Percentiles rank a stretch among this genome's conserved stretches.
These are phyloP conservation scores for Nemania bipapillata DNA, from an alignment of 2,329 filamentous ascomycete genomes.

Conservation along the genomic window DNA sequence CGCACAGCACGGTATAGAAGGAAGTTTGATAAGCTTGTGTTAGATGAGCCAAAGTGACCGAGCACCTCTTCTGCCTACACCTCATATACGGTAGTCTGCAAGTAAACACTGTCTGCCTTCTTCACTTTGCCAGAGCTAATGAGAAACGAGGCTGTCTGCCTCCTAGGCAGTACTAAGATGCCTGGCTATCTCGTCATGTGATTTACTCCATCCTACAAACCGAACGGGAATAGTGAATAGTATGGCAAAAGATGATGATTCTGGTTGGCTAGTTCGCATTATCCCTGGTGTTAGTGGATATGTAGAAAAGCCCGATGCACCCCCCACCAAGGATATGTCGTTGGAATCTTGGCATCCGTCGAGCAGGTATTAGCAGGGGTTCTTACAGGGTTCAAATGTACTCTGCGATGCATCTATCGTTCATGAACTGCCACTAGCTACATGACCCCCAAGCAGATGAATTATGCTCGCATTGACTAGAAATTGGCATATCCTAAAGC, in stretches of 20 bases:
- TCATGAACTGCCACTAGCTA: background rate
- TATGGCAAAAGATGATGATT: background rate
- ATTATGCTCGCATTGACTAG: background rate
- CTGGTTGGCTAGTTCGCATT: conserved; percentile 13
- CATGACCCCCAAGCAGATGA: background rate
- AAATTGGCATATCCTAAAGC: background rate
- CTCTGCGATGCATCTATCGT: background rate
- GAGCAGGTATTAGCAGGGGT: background rate
- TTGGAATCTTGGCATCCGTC: conserved; percentile 5
- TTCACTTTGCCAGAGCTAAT: background rate
- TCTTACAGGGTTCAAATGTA: background rate
- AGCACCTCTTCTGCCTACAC: background rate
- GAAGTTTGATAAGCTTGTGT: background rate
- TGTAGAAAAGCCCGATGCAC: conserved; percentile 16
- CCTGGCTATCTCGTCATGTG: conserved; percentile 8
- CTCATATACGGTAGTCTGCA: no score
- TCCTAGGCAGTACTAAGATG: background rate
- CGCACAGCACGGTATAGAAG: background rate
- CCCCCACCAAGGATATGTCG: background rate
- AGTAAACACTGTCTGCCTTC: background rate
- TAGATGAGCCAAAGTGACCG: background rate
- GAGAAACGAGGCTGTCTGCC: background rate
- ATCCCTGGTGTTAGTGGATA: conserved; percentile 10
- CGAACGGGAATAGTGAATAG: background rate
- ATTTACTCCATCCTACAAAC: background rate